These are phyloP conservation scores for Hymenochaete sp. DNA, from an alignment of 1,284 basidiomycete genomes.

Conservation along the genomic window DNA sequence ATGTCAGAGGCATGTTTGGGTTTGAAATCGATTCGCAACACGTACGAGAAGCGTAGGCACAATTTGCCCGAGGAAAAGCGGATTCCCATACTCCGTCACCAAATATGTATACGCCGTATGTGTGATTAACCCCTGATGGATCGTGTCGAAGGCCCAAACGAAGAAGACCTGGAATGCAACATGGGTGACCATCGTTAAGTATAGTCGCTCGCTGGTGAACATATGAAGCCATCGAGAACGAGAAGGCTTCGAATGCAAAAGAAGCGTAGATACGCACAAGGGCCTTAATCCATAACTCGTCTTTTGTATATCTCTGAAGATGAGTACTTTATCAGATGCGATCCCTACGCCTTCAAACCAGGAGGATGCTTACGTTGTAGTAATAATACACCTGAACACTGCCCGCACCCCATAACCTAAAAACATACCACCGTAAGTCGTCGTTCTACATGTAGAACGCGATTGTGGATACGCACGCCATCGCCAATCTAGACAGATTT, in stretches of 20 bases:
- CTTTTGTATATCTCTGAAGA: constrained; percentile 11
- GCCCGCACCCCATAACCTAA: constrained; percentile 10
- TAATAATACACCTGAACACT: constrained; percentile 15
- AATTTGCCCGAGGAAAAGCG: constrained; percentile 7
- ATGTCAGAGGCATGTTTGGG: background rate
- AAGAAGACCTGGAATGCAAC: constrained; percentile 6
- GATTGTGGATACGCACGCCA: background rate
- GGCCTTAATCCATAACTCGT: constrained; percentile 11
- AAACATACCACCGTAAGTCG: background rate
- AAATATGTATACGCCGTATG: constrained; percentile 18
- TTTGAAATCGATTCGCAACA: background rate
- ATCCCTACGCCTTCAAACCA: background rate
- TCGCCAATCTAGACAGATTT: background rate
- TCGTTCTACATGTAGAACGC: background rate
- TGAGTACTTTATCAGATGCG: background rate
- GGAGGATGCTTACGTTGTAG: constrained; percentile 7
- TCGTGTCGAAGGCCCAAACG: constrained; percentile 15
- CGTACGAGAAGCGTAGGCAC: constrained; percentile 14
- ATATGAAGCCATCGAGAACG: too few species aligned
- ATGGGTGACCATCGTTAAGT: background rate
- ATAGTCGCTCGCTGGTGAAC: background rate
- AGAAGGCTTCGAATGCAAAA: too few species aligned
- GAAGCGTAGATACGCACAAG: constrained; percentile 1
- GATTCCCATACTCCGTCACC: constrained; percentile 14
- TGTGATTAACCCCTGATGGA: constrained; percentile 16